Conservation (phyloP, 1,139 yeast genomes). For the Geotrichum klebahnii region DNA sequence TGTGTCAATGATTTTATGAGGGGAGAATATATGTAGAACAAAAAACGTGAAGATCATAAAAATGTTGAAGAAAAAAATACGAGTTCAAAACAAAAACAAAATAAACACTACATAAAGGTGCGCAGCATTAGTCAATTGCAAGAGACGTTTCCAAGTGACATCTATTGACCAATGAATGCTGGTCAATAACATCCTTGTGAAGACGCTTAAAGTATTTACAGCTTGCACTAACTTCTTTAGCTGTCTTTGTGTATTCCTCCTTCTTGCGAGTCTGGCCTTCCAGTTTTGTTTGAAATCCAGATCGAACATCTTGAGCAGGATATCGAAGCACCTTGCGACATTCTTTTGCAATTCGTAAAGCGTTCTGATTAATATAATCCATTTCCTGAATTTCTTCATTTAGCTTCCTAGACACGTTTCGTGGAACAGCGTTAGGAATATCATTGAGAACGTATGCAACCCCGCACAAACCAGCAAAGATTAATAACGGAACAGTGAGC, state of each 20-base stretch:
- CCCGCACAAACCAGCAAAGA: constrained; percentile 56
- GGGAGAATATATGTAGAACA: not conserved
- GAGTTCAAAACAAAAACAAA: not conserved
- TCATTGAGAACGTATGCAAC: constrained; percentile 68
- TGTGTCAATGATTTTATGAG: not conserved
- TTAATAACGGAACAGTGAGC: constrained; percentile 46
- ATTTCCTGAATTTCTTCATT: constrained; percentile 55
- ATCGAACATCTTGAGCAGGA: constrained; percentile 81
- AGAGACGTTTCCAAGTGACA: constrained; percentile 27
- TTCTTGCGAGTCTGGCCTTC: constrained; percentile 62
- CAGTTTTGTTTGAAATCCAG: constrained; percentile 65
- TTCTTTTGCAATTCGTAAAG: constrained; percentile 75
- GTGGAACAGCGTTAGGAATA: constrained; percentile 83
- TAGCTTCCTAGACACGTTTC: constrained; percentile 73
- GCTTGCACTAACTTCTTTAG: constrained; percentile 55
- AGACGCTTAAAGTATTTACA: constrained; percentile 58
- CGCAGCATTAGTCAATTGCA: constrained; percentile 2
- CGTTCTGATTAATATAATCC: constrained; percentile 75
- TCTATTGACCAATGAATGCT: constrained; percentile 29
- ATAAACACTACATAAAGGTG: not conserved
- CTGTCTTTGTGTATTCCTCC: constrained; percentile 50
- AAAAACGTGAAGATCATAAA: not conserved
- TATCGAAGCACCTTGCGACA: constrained; percentile 73
- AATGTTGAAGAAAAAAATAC: not conserved
- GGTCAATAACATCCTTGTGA: constrained; percentile 38